These are phyloP conservation scores for Pueraria montana DNA, from an alignment of 306 rosid species.

Conservation along the genomic window DNA sequence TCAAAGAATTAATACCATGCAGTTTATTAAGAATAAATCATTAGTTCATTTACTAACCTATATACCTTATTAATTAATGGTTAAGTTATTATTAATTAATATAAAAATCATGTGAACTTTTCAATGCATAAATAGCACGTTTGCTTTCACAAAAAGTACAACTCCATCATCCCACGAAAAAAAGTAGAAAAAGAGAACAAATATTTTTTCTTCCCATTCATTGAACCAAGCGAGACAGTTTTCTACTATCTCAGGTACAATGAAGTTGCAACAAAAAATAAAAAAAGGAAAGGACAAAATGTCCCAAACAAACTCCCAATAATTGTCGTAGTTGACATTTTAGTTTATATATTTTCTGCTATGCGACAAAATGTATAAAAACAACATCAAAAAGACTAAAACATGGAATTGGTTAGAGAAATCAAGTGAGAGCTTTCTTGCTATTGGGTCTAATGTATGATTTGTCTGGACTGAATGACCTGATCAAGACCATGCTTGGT, in stretches of 20 bases:
- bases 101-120: neutral
- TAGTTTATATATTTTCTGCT: neutral
- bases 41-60: neutral
- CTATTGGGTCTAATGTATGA: neutral
- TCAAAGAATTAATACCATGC: neutral
- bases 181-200: neutral
- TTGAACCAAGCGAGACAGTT: constrained; percentile 12
- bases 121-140: neutral
- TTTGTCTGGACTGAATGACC: neutral
- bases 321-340: neutral
- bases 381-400: neutral
- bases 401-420: neutral
- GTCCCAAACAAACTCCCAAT: constrained; percentile 11
- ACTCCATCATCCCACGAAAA: neutral
- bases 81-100: neutral
- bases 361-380: neutral
- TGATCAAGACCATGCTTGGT: neutral
- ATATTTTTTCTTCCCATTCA: neutral
- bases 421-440: neutral
- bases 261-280: neutral
- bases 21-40: neutral
- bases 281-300: neutral
- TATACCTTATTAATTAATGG: neutral
- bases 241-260: neutral
- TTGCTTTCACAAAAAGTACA: neutral